These are phyloP conservation scores for Musa troglodytarum DNA, from an alignment of 176 grass and related monocot species.

Conservation along the genomic window DNA sequence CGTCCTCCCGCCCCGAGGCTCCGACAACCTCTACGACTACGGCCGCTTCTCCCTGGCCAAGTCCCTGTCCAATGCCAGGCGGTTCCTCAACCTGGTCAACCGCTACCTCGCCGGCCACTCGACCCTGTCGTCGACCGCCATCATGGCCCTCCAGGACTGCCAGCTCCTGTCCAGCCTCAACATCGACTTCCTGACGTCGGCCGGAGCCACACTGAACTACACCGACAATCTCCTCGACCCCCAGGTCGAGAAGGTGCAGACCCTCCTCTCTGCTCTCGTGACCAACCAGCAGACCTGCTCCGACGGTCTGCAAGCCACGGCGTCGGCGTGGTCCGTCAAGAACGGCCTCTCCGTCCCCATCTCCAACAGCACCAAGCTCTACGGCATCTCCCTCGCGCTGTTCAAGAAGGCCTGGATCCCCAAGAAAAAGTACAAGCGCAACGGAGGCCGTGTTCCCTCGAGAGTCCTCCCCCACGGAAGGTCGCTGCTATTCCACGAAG, in stretches of 20 bases:
- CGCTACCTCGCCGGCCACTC: conserved; percentile 40
- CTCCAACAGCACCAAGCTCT: conserved; percentile 56
- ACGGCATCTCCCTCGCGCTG: conserved; percentile 71
- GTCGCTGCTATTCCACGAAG: conserved; percentile 32
- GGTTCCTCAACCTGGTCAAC: conserved; percentile 41
- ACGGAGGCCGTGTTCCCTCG: conserved; percentile 20
- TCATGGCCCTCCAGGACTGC: conserved; percentile 53
- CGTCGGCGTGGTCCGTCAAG: conserved; percentile 72
- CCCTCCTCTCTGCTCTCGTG: conserved; percentile 70
- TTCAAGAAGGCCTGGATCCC: conserved; percentile 80
- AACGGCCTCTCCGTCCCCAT: conserved; percentile 40
- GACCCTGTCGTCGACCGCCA: conserved; percentile 33
- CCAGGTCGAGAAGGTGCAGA: conserved; percentile 54
- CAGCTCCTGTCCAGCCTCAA: conserved; percentile 60
- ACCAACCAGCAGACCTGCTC: conserved; percentile 88
- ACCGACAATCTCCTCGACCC: conserved; percentile 52
- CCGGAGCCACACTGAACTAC: conserved; percentile 31
- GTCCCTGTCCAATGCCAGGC: conserved; percentile 54
- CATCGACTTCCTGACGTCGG: conserved; percentile 56
- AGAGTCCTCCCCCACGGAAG: conserved; percentile 13
- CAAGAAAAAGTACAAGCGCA: conserved; percentile 26
- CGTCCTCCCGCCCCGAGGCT: conserved; percentile 41
- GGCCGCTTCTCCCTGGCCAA: conserved; percentile 58
- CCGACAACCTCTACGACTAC: conserved; percentile 54
- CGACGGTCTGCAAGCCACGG: conserved; percentile 49